A percentile compares a stretch with the other conserved stretches of the same genome.
phyloP scores from a whole-genome alignment of 257 asterid species.

The Primulina eburnea region DNA sequence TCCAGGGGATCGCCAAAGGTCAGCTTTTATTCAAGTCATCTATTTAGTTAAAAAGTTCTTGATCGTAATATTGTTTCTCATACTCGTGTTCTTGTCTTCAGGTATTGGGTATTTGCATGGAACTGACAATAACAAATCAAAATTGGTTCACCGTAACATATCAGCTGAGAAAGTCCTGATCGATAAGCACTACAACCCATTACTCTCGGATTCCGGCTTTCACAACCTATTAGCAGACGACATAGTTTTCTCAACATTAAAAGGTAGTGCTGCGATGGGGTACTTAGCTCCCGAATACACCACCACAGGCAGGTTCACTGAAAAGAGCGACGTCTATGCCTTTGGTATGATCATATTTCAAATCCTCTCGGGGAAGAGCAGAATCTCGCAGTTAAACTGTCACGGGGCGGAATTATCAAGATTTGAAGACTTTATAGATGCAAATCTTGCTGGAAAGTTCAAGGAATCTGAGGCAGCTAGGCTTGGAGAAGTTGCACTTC shows the following conservation, averaged over 20 bases:
- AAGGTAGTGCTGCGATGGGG: conserved; percentile 96
- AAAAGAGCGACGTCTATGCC: conserved; percentile 84
- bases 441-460: conserved; percentile 55
- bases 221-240: conserved; percentile 83
- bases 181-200: conserved; percentile 69
- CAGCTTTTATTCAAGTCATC: conserved; percentile 13
- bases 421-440: conserved; percentile 67
- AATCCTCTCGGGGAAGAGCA: conserved; percentile 74
- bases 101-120: conserved; percentile 81
- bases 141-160: conserved; percentile 72
- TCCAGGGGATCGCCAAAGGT: conserved; percentile 91
- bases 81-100: conserved; percentile 24
- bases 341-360: conserved; percentile 93
- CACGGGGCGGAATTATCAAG: conserved; percentile 74
- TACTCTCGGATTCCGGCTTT: conserved; percentile 79
- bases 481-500: conserved; percentile 74
- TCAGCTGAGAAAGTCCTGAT: conserved; percentile 91
- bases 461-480: conserved; percentile 74
- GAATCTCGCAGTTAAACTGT: conserved; percentile 59
- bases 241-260: conserved; percentile 74
- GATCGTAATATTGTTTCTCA: neutral
- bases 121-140: conserved; percentile 48
- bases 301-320: conserved; percentile 81
- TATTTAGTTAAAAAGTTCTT: neutral
- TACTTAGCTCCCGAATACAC: conserved; percentile 95